Evolutionary conservation across 331 rosid species (phyloP).

Genomic region (Malus hybrid): DNA sequence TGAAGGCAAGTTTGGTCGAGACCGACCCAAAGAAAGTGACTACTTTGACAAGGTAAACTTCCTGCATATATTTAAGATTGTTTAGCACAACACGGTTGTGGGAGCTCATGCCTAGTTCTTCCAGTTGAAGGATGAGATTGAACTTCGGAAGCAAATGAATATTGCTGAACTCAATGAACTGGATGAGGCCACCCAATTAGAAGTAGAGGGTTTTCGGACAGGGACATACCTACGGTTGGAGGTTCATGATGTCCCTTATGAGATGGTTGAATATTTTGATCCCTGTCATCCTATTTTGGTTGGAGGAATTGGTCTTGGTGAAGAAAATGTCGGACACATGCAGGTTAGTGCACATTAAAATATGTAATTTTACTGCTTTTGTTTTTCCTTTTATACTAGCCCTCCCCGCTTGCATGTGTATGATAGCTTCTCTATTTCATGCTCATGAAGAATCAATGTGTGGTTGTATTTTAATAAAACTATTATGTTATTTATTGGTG

Average conservation of each 20-base stretch:
- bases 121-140: slow-evolving; percentile 85
- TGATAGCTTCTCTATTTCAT: background rate
- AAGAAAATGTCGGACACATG: slow-evolving; percentile 88
- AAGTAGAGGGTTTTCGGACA: slow-evolving; percentile 71
- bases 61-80: background rate
- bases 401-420: background rate
- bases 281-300: slow-evolving; percentile 86
- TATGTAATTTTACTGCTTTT: background rate
- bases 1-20: slow-evolving; percentile 30
- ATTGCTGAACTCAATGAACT: slow-evolving; percentile 80
- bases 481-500: background rate
- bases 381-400: background rate
- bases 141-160: slow-evolving; percentile 73
- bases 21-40: slow-evolving; percentile 50
- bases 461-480: too few relatives aligned
- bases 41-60: slow-evolving; percentile 71
- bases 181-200: slow-evolving; percentile 72
- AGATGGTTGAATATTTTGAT: slow-evolving; percentile 79
- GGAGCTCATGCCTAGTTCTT: slow-evolving; percentile 17
- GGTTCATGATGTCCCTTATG: slow-evolving; percentile 76
- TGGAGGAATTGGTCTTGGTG: slow-evolving; percentile 87
- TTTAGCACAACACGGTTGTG: slow-evolving; percentile 1
- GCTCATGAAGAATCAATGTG: background rate
- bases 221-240: slow-evolving; percentile 90
- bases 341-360: slow-evolving; percentile 43